Conservation (phyloP, 805 yeast species). For the Candida pseudofarinosa region DNA sequence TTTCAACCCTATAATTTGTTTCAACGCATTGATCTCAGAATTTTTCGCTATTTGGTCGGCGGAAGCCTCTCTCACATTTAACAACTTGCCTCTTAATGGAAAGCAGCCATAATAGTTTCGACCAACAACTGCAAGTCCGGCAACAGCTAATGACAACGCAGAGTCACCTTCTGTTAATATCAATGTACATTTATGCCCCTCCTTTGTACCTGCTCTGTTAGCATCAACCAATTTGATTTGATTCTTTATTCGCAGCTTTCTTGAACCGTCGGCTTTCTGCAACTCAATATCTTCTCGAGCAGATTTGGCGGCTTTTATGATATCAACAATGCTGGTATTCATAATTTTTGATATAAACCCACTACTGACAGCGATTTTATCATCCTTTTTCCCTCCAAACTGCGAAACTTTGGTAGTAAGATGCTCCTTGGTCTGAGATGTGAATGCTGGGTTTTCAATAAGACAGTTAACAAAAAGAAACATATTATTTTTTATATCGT, state of each 20-base stretch:
- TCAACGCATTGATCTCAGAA: conserved; percentile 90
- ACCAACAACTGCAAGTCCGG: conserved; percentile 93
- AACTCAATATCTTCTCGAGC: conserved; percentile 85
- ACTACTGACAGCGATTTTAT: conserved; percentile 65
- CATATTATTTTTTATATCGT: conserved; percentile 86
- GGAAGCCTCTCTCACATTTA: conserved; percentile 94
- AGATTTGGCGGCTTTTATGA: conserved; percentile 76
- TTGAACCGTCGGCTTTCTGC: conserved; percentile 83
- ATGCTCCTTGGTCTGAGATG: conserved; percentile 96
- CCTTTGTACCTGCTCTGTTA: conserved; percentile 90
- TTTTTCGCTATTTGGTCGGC: conserved; percentile 93
- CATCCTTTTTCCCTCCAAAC: conserved; percentile 69
- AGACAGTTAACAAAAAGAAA: conserved; percentile 87
- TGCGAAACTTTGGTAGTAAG: conserved; percentile 83
- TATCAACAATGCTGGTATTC: conserved; percentile 68
- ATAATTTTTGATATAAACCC: conserved; percentile 65
- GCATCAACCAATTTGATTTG: conserved; percentile 93
- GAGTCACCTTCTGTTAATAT: conserved; percentile 97
- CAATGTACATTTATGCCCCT: conserved; percentile 87
- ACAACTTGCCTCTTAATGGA: conserved; percentile 90
- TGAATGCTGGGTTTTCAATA: conserved; percentile 94
- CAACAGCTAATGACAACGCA: conserved; percentile 85
- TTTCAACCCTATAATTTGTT: conserved; percentile 92
- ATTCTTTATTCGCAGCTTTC: conserved; percentile 80
- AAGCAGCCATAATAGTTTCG: conserved; percentile 93